Percentiles rank a stretch among this genome's conserved stretches.
Evolutionary conservation across 331 rosid genomes (phyloP).

Genomic region (Pyrus hybrid): DNA sequence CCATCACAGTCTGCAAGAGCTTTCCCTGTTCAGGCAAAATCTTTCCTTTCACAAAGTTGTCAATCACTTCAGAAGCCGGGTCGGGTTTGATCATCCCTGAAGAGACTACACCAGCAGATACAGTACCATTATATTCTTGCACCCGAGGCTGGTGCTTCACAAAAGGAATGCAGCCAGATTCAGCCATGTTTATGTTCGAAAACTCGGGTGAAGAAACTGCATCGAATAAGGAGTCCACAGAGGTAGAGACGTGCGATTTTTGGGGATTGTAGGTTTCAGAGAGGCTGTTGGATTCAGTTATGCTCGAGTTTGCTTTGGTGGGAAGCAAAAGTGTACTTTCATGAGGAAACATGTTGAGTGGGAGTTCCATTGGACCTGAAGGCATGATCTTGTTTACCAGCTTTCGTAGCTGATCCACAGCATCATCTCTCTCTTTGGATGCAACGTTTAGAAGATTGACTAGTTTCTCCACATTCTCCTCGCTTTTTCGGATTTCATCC

Average conservation of each 20-base stretch:
- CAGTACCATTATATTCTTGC: slow-evolving; percentile 11
- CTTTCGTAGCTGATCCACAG: slow-evolving; percentile 43
- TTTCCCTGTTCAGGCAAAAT: slow-evolving; percentile 64
- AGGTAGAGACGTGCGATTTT: slow-evolving; percentile 45
- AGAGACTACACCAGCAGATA: slow-evolving; percentile 10
- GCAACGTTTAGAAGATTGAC: slow-evolving; percentile 37
- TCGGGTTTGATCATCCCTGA: slow-evolving; percentile 25
- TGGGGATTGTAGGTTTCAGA: slow-evolving; percentile 42
- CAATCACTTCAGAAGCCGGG: slow-evolving; percentile 33
- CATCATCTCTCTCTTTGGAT: slow-evolving; percentile 66
- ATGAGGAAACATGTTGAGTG: slow-evolving; percentile 12
- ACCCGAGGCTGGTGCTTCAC: slow-evolving; percentile 12
- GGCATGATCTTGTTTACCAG: slow-evolving; percentile 24
- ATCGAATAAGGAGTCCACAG: slow-evolving; percentile 62
- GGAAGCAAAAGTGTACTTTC: slow-evolving; percentile 29
- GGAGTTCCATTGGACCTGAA: slow-evolving; percentile 20
- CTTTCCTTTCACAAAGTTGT: slow-evolving; percentile 34
- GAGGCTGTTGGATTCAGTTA: slow-evolving; percentile 74
- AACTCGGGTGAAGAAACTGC: slow-evolving; percentile 67
- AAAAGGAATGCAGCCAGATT: slow-evolving; percentile 21
- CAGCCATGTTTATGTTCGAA: slow-evolving; percentile 43
- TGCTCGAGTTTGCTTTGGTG: slow-evolving; percentile 61
- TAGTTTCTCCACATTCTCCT: slow-evolving; percentile 28
- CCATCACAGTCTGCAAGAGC: slow-evolving; percentile 57
- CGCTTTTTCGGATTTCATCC: slow-evolving; percentile 24